A percentile compares a stretch with the other conserved stretches of the same genome.
Evolutionary conservation across 202 grass and related monocot genomes (phyloP).

Genomic region (Cymbopogon flexuosus): DNA sequence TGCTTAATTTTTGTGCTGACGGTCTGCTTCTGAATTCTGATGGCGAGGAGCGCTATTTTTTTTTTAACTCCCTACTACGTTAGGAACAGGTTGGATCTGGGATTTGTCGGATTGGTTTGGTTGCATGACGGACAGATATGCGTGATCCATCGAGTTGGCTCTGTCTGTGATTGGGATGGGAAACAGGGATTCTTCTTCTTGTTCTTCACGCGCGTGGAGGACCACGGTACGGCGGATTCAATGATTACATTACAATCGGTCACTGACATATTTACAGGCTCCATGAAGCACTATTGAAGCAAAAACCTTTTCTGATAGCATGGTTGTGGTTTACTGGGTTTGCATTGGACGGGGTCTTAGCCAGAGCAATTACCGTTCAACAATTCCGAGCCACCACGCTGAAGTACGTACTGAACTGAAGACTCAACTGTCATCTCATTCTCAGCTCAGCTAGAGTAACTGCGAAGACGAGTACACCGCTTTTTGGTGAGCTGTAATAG

Average conservation of each 20-base stretch:
- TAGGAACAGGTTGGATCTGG: background rate
- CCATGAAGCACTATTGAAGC: background rate
- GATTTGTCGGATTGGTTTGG: background rate
- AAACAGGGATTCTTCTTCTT: constrained; percentile 5
- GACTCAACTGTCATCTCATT: background rate
- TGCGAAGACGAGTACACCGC: background rate
- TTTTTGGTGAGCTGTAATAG: background rate
- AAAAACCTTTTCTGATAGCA: background rate
- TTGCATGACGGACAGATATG: background rate
- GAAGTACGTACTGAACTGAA: background rate
- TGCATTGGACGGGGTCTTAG: background rate
- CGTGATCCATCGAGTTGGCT: constrained; percentile 27
- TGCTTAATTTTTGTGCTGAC: background rate
- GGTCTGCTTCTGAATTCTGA: background rate
- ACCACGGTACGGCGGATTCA: background rate
- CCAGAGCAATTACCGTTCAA: background rate
- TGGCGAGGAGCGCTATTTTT: background rate
- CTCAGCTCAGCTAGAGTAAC: background rate
- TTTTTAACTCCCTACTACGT: background rate
- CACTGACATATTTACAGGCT: background rate
- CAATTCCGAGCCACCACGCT: background rate
- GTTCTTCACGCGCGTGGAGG: background rate
- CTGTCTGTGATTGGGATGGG: constrained; percentile 14
- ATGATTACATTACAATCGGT: background rate
- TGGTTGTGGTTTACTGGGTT: background rate